These are phyloP conservation scores for Raphanus hybrid DNA, from an alignment of 441 rosid species.

Conservation along the genomic window DNA sequence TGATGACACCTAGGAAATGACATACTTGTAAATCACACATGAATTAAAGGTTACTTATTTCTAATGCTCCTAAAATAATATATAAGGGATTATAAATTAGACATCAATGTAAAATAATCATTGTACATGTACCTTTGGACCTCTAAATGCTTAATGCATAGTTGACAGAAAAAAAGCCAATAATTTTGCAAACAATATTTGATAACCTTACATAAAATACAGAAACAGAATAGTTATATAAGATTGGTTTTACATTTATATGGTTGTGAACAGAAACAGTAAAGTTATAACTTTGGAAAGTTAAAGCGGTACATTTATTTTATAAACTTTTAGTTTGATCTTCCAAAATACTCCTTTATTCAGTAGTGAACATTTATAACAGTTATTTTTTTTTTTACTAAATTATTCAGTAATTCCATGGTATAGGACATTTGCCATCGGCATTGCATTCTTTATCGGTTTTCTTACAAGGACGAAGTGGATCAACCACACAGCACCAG, in stretches of 20 bases:
- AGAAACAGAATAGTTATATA: neutral
- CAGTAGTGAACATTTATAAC: neutral
- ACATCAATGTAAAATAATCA: too few relatives aligned
- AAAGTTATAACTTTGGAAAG: neutral
- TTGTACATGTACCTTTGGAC: too few relatives aligned
- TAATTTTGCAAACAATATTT: neutral
- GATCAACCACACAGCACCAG: neutral
- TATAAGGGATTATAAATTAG: too few relatives aligned
- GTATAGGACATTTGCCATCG: neutral
- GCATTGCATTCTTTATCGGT: neutral
- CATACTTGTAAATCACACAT: too few relatives aligned
- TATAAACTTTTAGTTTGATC: neutral
- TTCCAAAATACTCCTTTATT: neutral
- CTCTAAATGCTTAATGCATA: too few relatives aligned
- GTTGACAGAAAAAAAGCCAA: too few relatives aligned
- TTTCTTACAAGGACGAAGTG: neutral
- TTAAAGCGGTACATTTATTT: neutral
- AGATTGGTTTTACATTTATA: neutral
- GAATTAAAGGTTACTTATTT: too few relatives aligned
- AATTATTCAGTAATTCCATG: neutral
- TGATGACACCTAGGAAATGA: too few relatives aligned
- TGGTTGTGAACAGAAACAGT: neutral
- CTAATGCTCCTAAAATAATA: too few relatives aligned
- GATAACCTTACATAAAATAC: neutral
- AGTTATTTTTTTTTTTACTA: neutral